These are phyloP conservation scores for Lathyrus tuberosus DNA, from an alignment of 306 rosid species.

Conservation along the genomic window DNA sequence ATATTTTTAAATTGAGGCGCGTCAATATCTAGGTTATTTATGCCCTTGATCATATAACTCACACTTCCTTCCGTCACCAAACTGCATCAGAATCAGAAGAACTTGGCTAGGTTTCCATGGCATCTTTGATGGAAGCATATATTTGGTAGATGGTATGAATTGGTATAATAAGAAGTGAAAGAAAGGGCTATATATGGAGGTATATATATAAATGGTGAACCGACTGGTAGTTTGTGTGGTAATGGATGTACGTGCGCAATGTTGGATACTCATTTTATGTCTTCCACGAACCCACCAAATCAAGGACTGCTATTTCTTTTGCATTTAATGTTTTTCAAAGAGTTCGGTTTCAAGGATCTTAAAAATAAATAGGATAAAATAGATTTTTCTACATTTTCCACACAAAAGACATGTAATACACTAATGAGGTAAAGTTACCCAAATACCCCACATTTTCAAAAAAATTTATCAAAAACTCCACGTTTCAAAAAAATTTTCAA, in stretches of 20 bases:
- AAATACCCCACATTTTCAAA: too few relatives aligned
- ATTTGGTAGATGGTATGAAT: not conserved
- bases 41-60: slow-evolving; percentile 26
- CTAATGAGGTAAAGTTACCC: too few relatives aligned
- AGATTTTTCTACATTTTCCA: too few relatives aligned
- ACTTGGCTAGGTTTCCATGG: not conserved
- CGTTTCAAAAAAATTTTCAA: too few relatives aligned
- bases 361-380: too few relatives aligned
- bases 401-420: too few relatives aligned
- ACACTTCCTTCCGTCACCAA: slow-evolving; percentile 46
- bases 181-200: not conserved
- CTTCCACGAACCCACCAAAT: slow-evolving; percentile 45
- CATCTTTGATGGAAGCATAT: not conserved
- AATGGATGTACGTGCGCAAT: slow-evolving; percentile 42
- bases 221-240: slow-evolving; percentile 28
- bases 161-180: slow-evolving; percentile 30
- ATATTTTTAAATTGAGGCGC: slow-evolving; percentile 76
- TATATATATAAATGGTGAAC: not conserved
- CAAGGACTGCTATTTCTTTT: slow-evolving; percentile 37
- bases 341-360: not conserved
- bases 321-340: slow-evolving; percentile 28
- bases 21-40: slow-evolving; percentile 60
- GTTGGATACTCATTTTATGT: slow-evolving; percentile 41
- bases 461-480: too few relatives aligned
- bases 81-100: not conserved